These are phyloP conservation scores for Aspergillus eucalypticola DNA, from an alignment of 2,329 filamentous ascomycete genomes.

Conservation along the genomic window DNA sequence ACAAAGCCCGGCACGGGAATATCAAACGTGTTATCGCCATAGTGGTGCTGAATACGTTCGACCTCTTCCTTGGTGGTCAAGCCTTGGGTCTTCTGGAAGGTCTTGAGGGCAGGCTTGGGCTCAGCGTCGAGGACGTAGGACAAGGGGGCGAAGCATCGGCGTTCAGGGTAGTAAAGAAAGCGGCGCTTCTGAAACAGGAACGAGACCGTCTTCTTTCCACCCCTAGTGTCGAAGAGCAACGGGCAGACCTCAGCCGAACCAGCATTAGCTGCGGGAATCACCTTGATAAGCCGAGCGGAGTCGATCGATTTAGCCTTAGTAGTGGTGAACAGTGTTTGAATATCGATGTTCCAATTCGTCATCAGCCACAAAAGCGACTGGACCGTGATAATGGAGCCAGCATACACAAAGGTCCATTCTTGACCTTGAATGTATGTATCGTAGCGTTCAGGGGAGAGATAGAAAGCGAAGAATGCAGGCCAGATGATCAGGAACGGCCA, in stretches of 20 bases:
- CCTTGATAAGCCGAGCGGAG: conserved; percentile 83
- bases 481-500: conserved; percentile 92
- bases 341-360: conserved; percentile 95
- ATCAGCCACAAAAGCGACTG: conserved; percentile 92
- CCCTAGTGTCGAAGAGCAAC: conserved; percentile 72
- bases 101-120: conserved; percentile 74
- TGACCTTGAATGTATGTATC: conserved; percentile 87
- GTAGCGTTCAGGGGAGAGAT: conserved; percentile 80
- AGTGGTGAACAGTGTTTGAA: conserved; percentile 79
- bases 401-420: conserved; percentile 98
- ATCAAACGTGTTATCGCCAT: conserved; percentile 94
- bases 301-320: conserved; percentile 68
- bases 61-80: conserved; percentile 74
- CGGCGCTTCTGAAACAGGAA: conserved; percentile 98
- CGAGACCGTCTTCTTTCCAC: conserved; percentile 73
- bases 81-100: conserved; percentile 79
- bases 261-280: conserved; percentile 86
- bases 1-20: conserved; percentile 95
- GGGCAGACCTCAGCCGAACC: conserved; percentile 85
- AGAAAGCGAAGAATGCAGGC: conserved; percentile 88
- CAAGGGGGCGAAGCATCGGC: conserved; percentile 76
- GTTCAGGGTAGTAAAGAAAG: conserved; percentile 77
- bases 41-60: conserved; percentile 80
- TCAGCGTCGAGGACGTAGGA: conserved; percentile 81
- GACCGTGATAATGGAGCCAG: conserved; percentile 79